phyloP scores from a whole-genome alignment of 2,329 filamentous ascomycete genomes.

The Colletotrichum melonis region DNA sequence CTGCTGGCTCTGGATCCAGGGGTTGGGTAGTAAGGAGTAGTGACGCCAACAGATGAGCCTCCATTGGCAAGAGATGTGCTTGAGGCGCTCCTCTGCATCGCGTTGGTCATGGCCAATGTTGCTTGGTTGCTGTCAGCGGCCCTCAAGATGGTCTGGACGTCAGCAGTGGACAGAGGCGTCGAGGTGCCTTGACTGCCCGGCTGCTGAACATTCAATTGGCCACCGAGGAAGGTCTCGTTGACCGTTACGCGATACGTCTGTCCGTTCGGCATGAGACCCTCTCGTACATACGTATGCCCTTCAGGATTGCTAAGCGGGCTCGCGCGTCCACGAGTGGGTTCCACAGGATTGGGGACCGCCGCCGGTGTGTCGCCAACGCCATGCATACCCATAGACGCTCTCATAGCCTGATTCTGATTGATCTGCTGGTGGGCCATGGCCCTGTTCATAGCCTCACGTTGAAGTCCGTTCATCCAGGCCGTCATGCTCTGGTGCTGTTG shows the following conservation, averaged over 20 bases:
- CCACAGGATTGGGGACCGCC: conserved; percentile 39
- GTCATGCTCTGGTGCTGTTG: conserved; percentile 55
- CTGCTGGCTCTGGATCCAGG: conserved; percentile 54
- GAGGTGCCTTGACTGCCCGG: conserved; percentile 20
- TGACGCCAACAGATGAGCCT: conserved; percentile 55
- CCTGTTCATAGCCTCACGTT: conserved; percentile 56
- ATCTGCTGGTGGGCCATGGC: conserved; percentile 55
- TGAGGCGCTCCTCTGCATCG: conserved; percentile 64
- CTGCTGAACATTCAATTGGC: conserved; percentile 18
- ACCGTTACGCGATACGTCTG: conserved; percentile 37
- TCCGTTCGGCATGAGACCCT: conserved; percentile 33
- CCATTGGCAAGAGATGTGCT: conserved; percentile 53
- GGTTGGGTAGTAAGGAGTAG: conserved; percentile 51
- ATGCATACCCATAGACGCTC: conserved; percentile 53
- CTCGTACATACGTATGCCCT: conserved; percentile 32
- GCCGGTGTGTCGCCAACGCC: conserved; percentile 49
- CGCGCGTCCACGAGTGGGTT: conserved; percentile 40
- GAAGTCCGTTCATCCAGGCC: conserved; percentile 59
- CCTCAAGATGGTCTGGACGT: conserved; percentile 59
- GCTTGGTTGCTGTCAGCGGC: conserved; percentile 58
- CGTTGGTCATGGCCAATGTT: conserved; percentile 54
- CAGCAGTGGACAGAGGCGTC: conserved; percentile 50
- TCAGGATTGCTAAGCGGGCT: conserved; percentile 42
- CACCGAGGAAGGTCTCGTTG: conserved; percentile 34
- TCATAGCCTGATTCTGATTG: conserved; percentile 56